Evolutionary conservation across 192 early-diverging fungal species (phyloP).

Genomic region (Mortierella hygrophila): DNA sequence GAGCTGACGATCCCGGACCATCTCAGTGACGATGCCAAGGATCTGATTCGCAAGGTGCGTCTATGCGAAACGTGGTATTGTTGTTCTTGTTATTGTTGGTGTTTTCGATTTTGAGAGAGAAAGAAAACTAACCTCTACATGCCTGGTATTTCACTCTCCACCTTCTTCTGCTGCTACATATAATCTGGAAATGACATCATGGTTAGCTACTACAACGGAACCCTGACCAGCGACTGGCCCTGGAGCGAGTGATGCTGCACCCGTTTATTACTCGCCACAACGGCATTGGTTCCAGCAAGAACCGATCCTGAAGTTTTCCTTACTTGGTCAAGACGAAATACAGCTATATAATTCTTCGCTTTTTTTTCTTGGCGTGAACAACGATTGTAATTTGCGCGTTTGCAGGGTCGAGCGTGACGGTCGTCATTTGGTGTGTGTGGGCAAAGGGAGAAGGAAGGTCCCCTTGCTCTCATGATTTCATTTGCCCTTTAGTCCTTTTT

Average conservation of each 20-base stretch:
- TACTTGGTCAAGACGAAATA: neutral
- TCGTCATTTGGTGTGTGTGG: neutral
- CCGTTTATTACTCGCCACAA: conserved; percentile 70
- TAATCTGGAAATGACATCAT: conserved; percentile 4
- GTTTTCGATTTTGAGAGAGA: neutral
- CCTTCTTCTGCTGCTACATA: neutral
- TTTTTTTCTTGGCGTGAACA: neutral
- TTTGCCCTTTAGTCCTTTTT: neutral
- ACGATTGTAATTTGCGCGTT: neutral
- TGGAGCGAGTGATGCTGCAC: conserved; percentile 83
- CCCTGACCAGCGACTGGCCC: conserved; percentile 75
- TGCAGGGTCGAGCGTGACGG: neutral
- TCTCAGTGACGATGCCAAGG: conserved; percentile 83
- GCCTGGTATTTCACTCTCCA: neutral
- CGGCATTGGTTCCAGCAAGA: neutral
- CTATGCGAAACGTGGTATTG: neutral
- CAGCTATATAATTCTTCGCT: neutral
- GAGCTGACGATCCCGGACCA: conserved; percentile 85
- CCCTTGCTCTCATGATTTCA: neutral
- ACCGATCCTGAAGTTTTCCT: neutral
- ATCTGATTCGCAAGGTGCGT: conserved; percentile 84
- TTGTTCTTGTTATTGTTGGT: no score
- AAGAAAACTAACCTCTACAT: neutral
- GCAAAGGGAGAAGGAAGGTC: neutral
- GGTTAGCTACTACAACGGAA: conserved; percentile 79